Base-by-base conservation (phyloP, 2,329 filamentous ascomycete genomes). In the Pyrenochaeta sp. region DNA sequence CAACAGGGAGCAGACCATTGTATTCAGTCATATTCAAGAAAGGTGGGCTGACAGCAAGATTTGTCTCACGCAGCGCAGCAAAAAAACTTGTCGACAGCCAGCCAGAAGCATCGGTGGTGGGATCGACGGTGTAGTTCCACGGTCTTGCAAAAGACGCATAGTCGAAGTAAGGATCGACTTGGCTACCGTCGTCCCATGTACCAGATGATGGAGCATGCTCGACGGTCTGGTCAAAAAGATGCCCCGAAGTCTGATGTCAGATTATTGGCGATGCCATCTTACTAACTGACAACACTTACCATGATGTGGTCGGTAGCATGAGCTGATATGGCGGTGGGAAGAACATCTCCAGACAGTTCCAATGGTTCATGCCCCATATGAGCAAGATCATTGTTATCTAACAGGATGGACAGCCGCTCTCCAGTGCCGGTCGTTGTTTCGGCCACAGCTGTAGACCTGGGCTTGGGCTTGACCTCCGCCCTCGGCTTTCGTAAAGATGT, bases 71-170 rank as follows among this genome's bases (percentile, higher is more conserved):
- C 12, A 54, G 14, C 3, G 51, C 51, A 6, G 45, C 51, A 17
- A 54, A 49, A 15, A 54, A 54, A 11, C 49, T 44, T 0, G 39
- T 44, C 7, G 51, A 54, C 9, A 54, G 45, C 51, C 51, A 54
- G 18, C 42, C 40, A 10, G 45, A 49, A 2, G 39, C 21, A 14
- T 48, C 32, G 3, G 23, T 32, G 15, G 23, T 18, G 6, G 36
- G 33, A 14, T 41, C 29, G 1, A 40, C 6, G 12, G 23, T 18
- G 15, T 54, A 54, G 18, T 54, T 49, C 51, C 51, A 54, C n/a
- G 51, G 51, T 29, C 40, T 44, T 15, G 51, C 51, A 23, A 54
- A 54, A n/a, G 40, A 40, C 2, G 45, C 17, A 20, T 49, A 54
- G 33, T 54, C 51, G 20, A 54, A 54, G 40, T 54, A 54, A 15